Evolutionary conservation across 2,329 filamentous ascomycete genomes (phyloP), one percentile per base, ranked within the genome.

Genomic region (Neofusicoccum ribis): DNA sequence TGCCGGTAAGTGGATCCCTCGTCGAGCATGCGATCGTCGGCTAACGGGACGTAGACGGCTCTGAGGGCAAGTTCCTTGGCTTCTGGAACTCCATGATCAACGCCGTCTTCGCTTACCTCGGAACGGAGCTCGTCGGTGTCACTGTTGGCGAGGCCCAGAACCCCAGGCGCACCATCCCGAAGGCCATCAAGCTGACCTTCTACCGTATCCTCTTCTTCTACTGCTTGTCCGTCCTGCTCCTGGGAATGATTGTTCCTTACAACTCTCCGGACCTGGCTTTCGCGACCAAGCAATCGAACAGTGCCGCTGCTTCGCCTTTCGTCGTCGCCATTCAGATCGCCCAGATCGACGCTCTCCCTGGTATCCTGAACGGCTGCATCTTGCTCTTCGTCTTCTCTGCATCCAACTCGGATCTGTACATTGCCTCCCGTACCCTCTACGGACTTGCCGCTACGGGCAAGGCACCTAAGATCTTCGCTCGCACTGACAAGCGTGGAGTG

Each of bases 181-280:
- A 88, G 66, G 91, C 90, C 62, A 93, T 93, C 82, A 90, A 88
- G 75, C 83, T 92, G 58, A 93, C 90, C 69, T 93, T 93, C 78
- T 93, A 86, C 81, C 91, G 91, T 65, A 93, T 94, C 75, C 78
- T 92, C 69, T 81, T 93, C 80, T 94, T 94, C 82, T 94, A 94
- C 82, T 84, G 88, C 71, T 77, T 92, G 66, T 88, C 86, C 23
- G 89, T 93, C 41, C 84, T 94, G 61, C 83, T 93, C 60, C 81
- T 94, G 63, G 91, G 91, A 72, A 91, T 92, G 84, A 83, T 90
- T 60, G 89, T 94, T 3, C 89, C 90, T 1, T 93, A 90, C 82
- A 79, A 93, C 81, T 86, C 85, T 44, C 0, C 68, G 0, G 76
- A 85, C 0, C 87, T 93, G 5, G 77, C 80, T 23, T 88, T 89